Evolutionary conservation across 2,329 filamentous ascomycete genomes (phyloP), one percentile per base, ranked within the genome.

Genomic region (Paecilomyces variotii): DNA sequence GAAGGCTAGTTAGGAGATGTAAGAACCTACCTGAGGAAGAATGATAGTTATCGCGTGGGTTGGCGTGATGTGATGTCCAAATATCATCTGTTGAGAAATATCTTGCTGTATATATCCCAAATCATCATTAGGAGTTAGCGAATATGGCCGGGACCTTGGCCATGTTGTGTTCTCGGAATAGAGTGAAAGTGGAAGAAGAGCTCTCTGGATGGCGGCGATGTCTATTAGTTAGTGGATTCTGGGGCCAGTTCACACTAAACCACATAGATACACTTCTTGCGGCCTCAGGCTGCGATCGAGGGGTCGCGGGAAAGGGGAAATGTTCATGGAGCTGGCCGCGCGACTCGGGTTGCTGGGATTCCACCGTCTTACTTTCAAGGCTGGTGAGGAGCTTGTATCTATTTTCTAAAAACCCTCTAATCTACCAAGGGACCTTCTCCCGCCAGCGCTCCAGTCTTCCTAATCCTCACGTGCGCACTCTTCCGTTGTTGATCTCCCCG

Each of bases 211-310:
- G 54, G 54, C 25, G 54, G 39, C 53, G 32, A 56, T 34, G 24
- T 45, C 6, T 6, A 45, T 34, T 34, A n/a, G 32, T 12, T 12
- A 34, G 32, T 34, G 32, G 32, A 34, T 10, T 34, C 32, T 34
- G 32, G 32, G 3, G 39, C 14, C 9, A n/a, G 56, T 25, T 54
- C 34, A 11, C 28, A 32, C 66, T 68, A 68, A 64, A 57, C 66
- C 64, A 26, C 30, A 67, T 68, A 61, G 62, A 62, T 25, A 52
- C 59, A 60, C 52, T 58, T 12, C 39, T 34, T 30, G 26, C 59
- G 35, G 55, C 57, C 53, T 53, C 55, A 56, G 55, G 12, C 30
- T 27, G 25, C n/a, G 30, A 45, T 45, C 39, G 39, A 45, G 39
- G 39, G 39, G 39, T 45, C 39, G 14, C 14, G 4, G n/a, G 35